Base-by-base conservation (phyloP, 176 grass and related monocot genomes). In the Tuctoria greenei region DNA sequence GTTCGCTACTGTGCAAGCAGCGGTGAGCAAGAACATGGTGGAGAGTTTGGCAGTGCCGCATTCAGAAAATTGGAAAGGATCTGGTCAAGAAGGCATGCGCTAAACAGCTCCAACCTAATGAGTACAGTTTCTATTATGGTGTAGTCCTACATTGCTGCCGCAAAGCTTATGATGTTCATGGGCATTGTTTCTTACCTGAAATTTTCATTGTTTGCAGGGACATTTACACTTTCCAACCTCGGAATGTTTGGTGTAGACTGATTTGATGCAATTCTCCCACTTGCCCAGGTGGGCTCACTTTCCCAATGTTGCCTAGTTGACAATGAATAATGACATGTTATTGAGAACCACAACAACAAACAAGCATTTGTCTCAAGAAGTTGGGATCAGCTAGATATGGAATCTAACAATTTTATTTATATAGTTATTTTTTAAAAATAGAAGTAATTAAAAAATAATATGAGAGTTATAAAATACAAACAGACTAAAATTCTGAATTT, bases 41-140 rank as follows among this genome's bases (percentile, higher is more conserved):
- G 96, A 90, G 77, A 99, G 86, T 71, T 81, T 99, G 37, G 79
- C 87, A 5, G 89, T 99, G 54, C 96, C 96, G 64, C 85, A 77
- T 99, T 99, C 91, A 9, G 84, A 95, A 92, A 92, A 78, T 57
- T 99, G 95, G 95, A 99, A 99, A 99, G 86, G 95, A 95, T 63
- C 81, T 99, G 45, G 79, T 99, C 34, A 94, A 86, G 69, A 99
- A 95, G 66, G 82, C 95, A 72, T 87, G 89, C 15, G 65, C 75
- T 61, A 99, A 99, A 76, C 95, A 99, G 87, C 95, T 99, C 58
- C 90, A 88, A 10, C 91, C 87, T 72, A 92, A 95, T 55, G 95
- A 95, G 76, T 99, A 99, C 82, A 99, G 67, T 62, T 62, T 99
- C 91, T 69, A 91, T 85, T 99, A 84, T 67, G 75, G 41, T 45